Base-by-base conservation (phyloP, 495 filamentous ascomycete species). In the Cryomyces minteri region DNA sequence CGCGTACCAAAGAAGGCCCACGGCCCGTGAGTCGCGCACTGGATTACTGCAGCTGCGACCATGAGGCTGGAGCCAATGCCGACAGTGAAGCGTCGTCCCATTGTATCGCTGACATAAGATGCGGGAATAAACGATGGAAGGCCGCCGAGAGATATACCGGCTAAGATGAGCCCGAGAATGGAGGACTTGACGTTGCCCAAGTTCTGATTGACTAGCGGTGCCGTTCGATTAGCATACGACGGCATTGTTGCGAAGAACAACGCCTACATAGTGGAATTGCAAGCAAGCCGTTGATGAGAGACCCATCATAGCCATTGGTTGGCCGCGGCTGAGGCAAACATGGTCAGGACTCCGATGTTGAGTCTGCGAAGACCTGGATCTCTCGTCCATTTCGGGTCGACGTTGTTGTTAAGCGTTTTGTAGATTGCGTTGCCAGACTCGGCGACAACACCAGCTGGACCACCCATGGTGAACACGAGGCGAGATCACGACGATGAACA, bases 231-330 rank as follows among this genome's bases (percentile, higher is more conserved):
- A 11, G 40, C 10, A 10, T 41, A 8, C 9, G 8, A 18, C 8
- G 28, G 40, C 9, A 41, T 8, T 14, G 40, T 12, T 8, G n/a
- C 10, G 8, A 29, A 41, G 9, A 41, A 32, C 11, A 14, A 31
- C 11, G 36, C 9, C 37, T 37, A 40, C 59, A 62, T 0, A 52
- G 42, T 1, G 43, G 36, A 54, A 64, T 55, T 7, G 51, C 61
- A 43, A 62, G 60, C 14, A 64, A 46, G 10, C 61, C 59, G 45
- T 62, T 64, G 33, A 62, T 41, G 4, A 62, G 44, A 33, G 51
- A 55, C 5, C 60, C 53, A 51, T 64, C 61, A 39, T 62, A 64
- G 0, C 61, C 59, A 41, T 38, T 38, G 9, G 34, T 38, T 38
- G 9, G 34, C 34, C 9, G 34, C 34, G 34, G 34, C 34, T 10